Evolutionary conservation across 2,329 filamentous ascomycete species (phyloP).

Genomic region (Scopulariopsis brevicaulis): DNA sequence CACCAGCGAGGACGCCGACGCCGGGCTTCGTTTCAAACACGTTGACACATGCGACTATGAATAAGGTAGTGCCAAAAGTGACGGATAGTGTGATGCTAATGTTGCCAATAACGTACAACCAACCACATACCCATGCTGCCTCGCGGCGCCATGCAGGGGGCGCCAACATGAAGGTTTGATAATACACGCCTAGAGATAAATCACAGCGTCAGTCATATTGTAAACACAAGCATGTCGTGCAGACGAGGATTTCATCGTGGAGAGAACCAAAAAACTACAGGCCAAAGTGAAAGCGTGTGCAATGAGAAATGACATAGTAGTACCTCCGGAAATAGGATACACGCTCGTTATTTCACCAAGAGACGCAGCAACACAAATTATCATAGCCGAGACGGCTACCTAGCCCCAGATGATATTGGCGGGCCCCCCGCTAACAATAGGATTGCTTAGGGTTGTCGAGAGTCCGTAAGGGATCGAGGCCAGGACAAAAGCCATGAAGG

Average conservation of each 20-base stretch:
- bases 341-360: slow-evolving; percentile 66
- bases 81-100: slow-evolving; percentile 73
- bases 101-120: slow-evolving; percentile 69
- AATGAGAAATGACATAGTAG: too few species aligned
- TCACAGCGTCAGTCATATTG: background rate
- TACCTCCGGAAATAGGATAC: slow-evolving; percentile 63
- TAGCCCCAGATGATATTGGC: slow-evolving; percentile 65
- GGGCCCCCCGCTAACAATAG: slow-evolving; percentile 53
- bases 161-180: slow-evolving; percentile 67
- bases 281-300: too few species aligned
- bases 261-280: too few species aligned
- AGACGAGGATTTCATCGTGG: slow-evolving; percentile 7
- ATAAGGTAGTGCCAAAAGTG: slow-evolving; percentile 66
- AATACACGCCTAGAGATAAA: slow-evolving; percentile 45
- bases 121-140: slow-evolving; percentile 61
- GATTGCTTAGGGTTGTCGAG: slow-evolving; percentile 58
- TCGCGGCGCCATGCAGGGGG: slow-evolving; percentile 49
- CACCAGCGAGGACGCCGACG: slow-evolving; percentile 30
- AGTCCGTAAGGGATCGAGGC: slow-evolving; percentile 66
- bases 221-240: background rate
- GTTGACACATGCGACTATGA: slow-evolving; percentile 43
- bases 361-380: slow-evolving; percentile 58
- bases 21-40: slow-evolving; percentile 36
- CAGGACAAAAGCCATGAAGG: slow-evolving; percentile 68
- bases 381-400: slow-evolving; percentile 56